Base-by-base conservation (phyloP, 371 early-diverging fungal species). In the Actinomucor elegans region DNA sequence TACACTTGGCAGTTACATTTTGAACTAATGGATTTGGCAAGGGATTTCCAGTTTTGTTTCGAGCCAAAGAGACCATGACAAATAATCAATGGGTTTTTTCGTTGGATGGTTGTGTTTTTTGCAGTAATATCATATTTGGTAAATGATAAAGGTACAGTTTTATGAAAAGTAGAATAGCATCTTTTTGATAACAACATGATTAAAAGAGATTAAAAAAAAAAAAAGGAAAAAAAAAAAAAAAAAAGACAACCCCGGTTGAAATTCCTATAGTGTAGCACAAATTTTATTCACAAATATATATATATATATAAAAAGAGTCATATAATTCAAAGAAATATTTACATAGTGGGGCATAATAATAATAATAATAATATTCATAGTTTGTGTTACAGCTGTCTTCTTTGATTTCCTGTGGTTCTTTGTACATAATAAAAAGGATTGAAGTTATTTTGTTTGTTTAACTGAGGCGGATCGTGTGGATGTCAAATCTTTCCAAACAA, bases 21-120 rank as follows among this genome's bases (percentile, higher is more conserved):
- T 18, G 67, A 61, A n/a, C 85, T 64, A 37, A 95, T 73, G 17
- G 84, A 71, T 54, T 89, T 89, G 36, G 88, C 80, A n/a, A 96
- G 77, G 5, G 92, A 85, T 36, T 79, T 75, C 95, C 96, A 94
- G 70, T 95, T 95, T 55, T 94, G 94, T 68, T 96, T 95, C 4
- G 91, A 91, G 14, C 97, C 97, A 67, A 96, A 94, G 20, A 97
- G 75, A 27, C 97, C 96, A 67, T 94, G 97, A 32, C 93, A 75
- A 38, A 94, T 84, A 9, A 64, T 23, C 3, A 94, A 73, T 12
- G 94, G 67, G 11, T 31, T 10, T 24, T 52, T 52, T 31, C 18
- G 24, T 3, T 18, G 17, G 1, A 28, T 38, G 11, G 28, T 4
- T 34, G 62, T 38, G 40, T 18, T 23, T 17, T 41, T 23, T 4